Base-by-base conservation (phyloP, 768 basidiomycete genomes). In the Clitopilus passeckerianus region DNA sequence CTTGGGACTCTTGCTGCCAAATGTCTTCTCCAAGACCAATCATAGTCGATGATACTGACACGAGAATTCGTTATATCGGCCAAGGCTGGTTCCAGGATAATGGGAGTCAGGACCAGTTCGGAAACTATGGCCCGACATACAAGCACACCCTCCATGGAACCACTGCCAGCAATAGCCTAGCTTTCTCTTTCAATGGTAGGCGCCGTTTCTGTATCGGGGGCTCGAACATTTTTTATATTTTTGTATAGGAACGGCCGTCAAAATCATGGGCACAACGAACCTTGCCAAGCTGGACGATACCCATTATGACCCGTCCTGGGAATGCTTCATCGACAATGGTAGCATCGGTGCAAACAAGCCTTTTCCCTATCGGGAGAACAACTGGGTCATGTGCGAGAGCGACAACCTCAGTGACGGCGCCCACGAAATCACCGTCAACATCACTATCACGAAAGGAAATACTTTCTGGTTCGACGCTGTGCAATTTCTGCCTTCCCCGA, bases 81-180 rank as follows among this genome's bases (percentile, higher is more conserved):
- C 46, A 58, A 35, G 54, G 65, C 2, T 76, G 76, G 75, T 71
- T 70, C 50, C 43, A 50, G 15, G 70, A 70, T 54, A 50, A 59
- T 14, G 67, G 69, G 8, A 67, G 62, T 20, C 65, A 69, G 34
- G 70, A 74, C 50, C 34, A 53, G 0, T 18, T 66, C 16, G 75
- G 74, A 0, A 73, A 71, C 44, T 74, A 61, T 62, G 75, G 75
- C 0, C 67, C 71, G 6, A 60, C 72, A 2, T 76, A 71, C 56
- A 61, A 65, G 23, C 63, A 60, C 27, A 72, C 72, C 10, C 57
- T 70, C 22, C 72, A 74, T 58, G 71, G 68, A 9, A 74, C 70
- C n/a, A 69, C 64, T 5, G 43, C 56, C 1, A 65, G 66, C 54
- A 70, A 64, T 5, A 72, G 68, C 58, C 43, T 73, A 10, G 65